A percentile compares a stretch with the other conserved stretches of the same genome.
These are phyloP conservation scores for Dimargaris cristalligena DNA, from an alignment of 192 early-diverging fungal species.

Conservation along the genomic window DNA sequence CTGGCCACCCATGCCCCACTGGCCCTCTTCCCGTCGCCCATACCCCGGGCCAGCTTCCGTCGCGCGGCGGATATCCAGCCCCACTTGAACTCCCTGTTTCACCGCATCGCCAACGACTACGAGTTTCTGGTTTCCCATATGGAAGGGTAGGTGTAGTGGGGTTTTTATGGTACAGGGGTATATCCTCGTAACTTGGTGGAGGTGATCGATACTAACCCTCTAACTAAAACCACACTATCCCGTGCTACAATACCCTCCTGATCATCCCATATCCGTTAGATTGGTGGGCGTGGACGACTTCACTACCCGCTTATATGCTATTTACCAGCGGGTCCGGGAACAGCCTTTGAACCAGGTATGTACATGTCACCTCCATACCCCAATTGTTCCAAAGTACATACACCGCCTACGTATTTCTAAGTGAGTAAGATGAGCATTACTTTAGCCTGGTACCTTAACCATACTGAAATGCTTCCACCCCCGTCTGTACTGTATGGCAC, in stretches of 20 bases:
- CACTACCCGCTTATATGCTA: conserved; percentile 47
- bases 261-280: conserved; percentile 13
- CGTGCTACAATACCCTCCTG: too few relatives aligned
- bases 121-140: conserved; percentile 56
- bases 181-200: too few relatives aligned
- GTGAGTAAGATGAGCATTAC: too few relatives aligned
- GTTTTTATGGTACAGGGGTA: too few relatives aligned
- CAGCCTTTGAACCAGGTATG: conserved; percentile 47
- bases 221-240: too few relatives aligned
- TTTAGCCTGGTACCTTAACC: too few relatives aligned
- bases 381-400: too few relatives aligned
- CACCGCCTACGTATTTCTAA: too few relatives aligned
- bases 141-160: conserved; percentile 32
- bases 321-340: conserved; percentile 46
- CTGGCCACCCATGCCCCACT: conserved; percentile 66
- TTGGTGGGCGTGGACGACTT: conserved; percentile 65
- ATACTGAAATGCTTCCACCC: too few relatives aligned
- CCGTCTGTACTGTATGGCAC: too few relatives aligned
- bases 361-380: too few relatives aligned
- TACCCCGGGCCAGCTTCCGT: conserved; percentile 54
- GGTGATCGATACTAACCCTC: too few relatives aligned
- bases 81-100: conserved; percentile 62
- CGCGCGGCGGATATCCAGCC: conserved; percentile 61
- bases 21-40: conserved; percentile 70
- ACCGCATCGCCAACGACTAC: conserved; percentile 56